Evolutionary conservation across 1,139 yeast species (phyloP).

Genomic region (Pichia sp.): DNA sequence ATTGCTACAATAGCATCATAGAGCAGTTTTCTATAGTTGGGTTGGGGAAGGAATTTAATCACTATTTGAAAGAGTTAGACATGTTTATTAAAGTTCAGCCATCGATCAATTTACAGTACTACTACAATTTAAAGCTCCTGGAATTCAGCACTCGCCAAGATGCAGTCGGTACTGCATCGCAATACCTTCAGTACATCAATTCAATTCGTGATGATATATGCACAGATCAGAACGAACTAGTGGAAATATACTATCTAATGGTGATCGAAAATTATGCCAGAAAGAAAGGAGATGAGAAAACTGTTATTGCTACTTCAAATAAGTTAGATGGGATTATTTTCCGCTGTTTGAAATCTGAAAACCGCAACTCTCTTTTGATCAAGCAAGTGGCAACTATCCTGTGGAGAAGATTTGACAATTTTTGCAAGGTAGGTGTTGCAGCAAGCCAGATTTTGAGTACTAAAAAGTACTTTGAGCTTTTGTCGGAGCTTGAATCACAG

Average conservation of each 20-base stretch:
- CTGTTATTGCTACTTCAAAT: constrained; percentile 3
- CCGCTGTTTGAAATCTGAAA: background rate
- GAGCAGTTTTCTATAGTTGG: constrained; percentile 44
- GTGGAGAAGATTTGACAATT: constrained; percentile 11
- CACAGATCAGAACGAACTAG: constrained; percentile 6
- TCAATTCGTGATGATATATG: constrained; percentile 8
- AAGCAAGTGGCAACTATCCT: constrained; percentile 11
- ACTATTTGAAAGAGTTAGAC: constrained; percentile 45
- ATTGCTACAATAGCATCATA: constrained; percentile 37
- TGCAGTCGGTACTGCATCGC: constrained; percentile 15
- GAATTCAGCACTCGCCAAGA: constrained; percentile 19
- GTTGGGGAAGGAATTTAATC: constrained; percentile 48
- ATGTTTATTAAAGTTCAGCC: constrained; percentile 34
- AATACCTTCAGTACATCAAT: constrained; percentile 13
- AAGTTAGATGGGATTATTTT: constrained; percentile 9
- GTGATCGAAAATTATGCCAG: constrained; percentile 11
- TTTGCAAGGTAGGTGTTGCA: background rate
- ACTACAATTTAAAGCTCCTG: constrained; percentile 19
- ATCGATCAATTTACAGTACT: constrained; percentile 34
- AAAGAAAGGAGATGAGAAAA: constrained; percentile 13
- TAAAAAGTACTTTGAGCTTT: background rate
- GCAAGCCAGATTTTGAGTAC: background rate
- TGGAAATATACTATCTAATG: constrained; percentile 3
- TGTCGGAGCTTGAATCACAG: background rate
- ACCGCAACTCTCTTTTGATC: background rate